Percentiles rank a stretch among this genome's conserved stretches.
These are phyloP conservation scores for Colletotrichum sp. DNA, from an alignment of 2,329 filamentous ascomycete genomes.

Conservation along the genomic window DNA sequence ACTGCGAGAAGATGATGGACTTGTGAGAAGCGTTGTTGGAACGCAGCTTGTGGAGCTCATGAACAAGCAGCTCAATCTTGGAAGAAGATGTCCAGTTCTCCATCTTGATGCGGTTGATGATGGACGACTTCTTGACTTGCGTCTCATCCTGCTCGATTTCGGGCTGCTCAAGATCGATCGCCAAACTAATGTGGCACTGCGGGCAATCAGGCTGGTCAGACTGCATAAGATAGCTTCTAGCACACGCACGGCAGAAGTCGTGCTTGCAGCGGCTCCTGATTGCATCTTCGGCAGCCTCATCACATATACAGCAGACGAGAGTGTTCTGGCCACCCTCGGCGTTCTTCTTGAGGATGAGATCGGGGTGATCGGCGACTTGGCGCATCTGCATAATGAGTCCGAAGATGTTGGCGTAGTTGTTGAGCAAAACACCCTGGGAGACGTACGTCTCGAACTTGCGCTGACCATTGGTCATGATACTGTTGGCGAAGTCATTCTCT, in stretches of 20 bases:
- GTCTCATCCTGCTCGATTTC: constrained; percentile 92
- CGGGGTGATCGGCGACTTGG: constrained; percentile 95
- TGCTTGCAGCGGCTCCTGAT: constrained; percentile 92
- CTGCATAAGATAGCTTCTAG: constrained; percentile 68
- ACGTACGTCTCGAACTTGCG: constrained; percentile 97
- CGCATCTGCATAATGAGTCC: constrained; percentile 99
- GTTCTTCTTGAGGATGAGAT: constrained; percentile 90
- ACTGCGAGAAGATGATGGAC: constrained; percentile 97
- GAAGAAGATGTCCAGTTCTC: constrained; percentile 98
- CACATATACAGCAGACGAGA: constrained; percentile 91
- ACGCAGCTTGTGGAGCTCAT: constrained; percentile 89
- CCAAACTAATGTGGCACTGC: constrained; percentile 85
- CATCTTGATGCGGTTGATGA: constrained; percentile 99
- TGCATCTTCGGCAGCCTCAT: constrained; percentile 93
- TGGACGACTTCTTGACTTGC: constrained; percentile 90
- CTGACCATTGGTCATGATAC: constrained; percentile 91
- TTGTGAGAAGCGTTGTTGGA: constrained; percentile 94
- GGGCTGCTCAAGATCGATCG: constrained; percentile 92
- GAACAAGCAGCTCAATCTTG: constrained; percentile 96
- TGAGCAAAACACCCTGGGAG: constrained; percentile 88
- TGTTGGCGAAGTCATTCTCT: constrained; percentile 92
- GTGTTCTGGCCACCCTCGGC: constrained; percentile 87
- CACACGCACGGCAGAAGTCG: constrained; percentile 61
- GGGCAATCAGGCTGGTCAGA: constrained; percentile 84
- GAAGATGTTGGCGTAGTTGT: constrained; percentile 99